A percentile compares a stretch with the other conserved stretches of the same genome.
Conservation (phyloP, 1,139 yeast genomes). For the Geotrichum bryndzae region DNA sequence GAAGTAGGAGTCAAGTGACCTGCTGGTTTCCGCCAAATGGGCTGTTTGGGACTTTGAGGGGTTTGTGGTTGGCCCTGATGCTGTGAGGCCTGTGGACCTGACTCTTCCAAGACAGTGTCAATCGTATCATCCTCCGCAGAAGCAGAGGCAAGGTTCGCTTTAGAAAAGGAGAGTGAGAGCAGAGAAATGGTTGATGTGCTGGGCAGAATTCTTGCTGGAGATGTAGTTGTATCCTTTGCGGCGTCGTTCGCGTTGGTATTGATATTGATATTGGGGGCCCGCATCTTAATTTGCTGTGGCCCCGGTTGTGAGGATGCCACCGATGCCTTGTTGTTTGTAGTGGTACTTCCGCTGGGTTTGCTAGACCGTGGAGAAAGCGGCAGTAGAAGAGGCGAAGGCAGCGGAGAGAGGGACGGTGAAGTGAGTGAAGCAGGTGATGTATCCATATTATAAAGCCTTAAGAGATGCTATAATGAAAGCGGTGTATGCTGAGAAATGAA, state of each 20-base stretch:
- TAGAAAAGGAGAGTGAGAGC: slow-evolving; percentile 17
- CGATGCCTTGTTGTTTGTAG: background rate
- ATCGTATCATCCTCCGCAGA: slow-evolving; percentile 1
- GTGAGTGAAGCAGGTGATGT: slow-evolving; percentile 2
- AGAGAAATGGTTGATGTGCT: slow-evolving; percentile 18
- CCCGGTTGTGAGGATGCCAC: background rate
- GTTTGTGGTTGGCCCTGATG: slow-evolving; percentile 3
- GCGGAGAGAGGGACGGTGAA: slow-evolving; percentile 16
- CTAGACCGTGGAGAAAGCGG: slow-evolving; percentile 17
- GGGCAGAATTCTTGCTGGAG: slow-evolving; percentile 13
- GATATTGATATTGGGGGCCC: slow-evolving; percentile 6
- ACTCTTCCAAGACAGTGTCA: slow-evolving; percentile 4
- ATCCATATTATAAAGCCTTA: slow-evolving; percentile 4
- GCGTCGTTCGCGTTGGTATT: slow-evolving; percentile 2
- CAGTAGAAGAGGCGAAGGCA: slow-evolving; percentile 17
- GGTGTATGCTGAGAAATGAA: background rate
- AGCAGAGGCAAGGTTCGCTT: slow-evolving; percentile 2
- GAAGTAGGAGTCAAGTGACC: slow-evolving; percentile 6
- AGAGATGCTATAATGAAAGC: background rate
- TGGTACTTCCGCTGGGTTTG: background rate
- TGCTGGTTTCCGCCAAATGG: slow-evolving; percentile 7
- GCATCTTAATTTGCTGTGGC: background rate
- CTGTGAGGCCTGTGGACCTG: background rate
- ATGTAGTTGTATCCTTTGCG: background rate
- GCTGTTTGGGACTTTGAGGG: slow-evolving; percentile 13